phyloP scores from a whole-genome alignment of 441 rosid genomes.

The Capsella rubella region DNA sequence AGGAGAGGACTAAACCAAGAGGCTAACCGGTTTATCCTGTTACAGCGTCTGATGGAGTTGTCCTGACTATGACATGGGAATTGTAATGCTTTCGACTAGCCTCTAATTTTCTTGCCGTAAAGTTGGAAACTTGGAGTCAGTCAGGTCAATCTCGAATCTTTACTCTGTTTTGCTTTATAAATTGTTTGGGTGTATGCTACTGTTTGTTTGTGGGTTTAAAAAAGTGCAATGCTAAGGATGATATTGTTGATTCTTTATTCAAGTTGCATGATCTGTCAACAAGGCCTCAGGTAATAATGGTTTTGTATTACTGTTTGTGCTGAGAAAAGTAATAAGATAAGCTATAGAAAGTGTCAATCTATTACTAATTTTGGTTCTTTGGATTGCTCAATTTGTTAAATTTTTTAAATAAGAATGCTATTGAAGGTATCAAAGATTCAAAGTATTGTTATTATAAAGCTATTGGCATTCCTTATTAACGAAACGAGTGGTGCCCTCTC shows the following conservation, averaged over 20 bases:
- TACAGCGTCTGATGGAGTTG: too few relatives aligned
- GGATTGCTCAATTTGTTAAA: too few relatives aligned
- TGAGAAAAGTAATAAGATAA: neutral
- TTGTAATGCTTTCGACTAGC: neutral
- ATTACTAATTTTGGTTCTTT: neutral
- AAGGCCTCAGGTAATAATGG: neutral
- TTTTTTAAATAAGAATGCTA: too few relatives aligned
- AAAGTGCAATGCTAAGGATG: neutral
- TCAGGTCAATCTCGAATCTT: neutral
- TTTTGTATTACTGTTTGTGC: neutral
- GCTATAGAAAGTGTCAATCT: neutral
- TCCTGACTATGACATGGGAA: neutral
- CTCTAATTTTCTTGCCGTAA: neutral
- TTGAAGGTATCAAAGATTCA: constrained; percentile 1
- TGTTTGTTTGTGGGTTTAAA: neutral
- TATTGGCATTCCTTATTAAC: constrained; percentile 3
- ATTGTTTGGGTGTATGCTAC: neutral
- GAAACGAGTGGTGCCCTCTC: constrained; percentile 12
- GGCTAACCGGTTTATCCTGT: too few relatives aligned
- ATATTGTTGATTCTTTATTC: neutral
- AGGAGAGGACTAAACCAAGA: too few relatives aligned
- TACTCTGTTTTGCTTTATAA: neutral
- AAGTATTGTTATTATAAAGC: neutral
- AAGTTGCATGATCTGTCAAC: neutral
- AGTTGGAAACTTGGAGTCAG: neutral